Evolutionary conservation across 257 asterid genomes (phyloP).

Genomic region (Prunella vulgaris): DNA sequence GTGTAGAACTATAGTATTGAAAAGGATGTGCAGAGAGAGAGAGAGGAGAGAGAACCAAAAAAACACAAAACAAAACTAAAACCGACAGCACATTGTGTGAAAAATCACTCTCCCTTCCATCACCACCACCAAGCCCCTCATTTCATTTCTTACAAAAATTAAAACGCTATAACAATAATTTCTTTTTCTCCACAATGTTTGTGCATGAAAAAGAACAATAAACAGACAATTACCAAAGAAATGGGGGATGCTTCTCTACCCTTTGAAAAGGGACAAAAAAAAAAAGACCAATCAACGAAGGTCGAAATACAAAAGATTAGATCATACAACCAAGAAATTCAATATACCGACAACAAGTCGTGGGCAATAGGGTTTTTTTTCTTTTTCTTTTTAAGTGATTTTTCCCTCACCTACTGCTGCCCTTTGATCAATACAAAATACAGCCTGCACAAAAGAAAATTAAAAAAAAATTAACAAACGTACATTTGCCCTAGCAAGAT

Average conservation of each 20-base stretch:
- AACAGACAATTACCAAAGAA: background rate
- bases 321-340: conserved; percentile 16
- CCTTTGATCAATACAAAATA: background rate
- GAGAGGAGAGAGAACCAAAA: conserved; percentile 8
- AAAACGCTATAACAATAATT: background rate
- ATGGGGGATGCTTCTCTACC: no score
- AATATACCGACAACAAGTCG: conserved; percentile 28
- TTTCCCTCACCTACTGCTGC: conserved; percentile 18
- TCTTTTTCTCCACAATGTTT: background rate
- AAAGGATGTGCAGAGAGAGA: conserved; percentile 13
- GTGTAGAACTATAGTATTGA: conserved; percentile 11
- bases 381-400: background rate
- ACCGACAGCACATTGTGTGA: conserved; percentile 20
- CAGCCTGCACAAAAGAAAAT: background rate
- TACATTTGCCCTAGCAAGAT: conserved; percentile 1
- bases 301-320: conserved; percentile 18
- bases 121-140: conserved; percentile 20
- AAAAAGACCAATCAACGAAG: conserved; percentile 22
- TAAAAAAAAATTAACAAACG: background rate
- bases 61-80: conserved; percentile 10
- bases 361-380: conserved; percentile 24
- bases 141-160: background rate
- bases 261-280: background rate
- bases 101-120: conserved; percentile 5
- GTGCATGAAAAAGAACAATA: background rate